Conservation (phyloP, 345 rosid species). For the Eucalyptus camaldulensis region DNA sequence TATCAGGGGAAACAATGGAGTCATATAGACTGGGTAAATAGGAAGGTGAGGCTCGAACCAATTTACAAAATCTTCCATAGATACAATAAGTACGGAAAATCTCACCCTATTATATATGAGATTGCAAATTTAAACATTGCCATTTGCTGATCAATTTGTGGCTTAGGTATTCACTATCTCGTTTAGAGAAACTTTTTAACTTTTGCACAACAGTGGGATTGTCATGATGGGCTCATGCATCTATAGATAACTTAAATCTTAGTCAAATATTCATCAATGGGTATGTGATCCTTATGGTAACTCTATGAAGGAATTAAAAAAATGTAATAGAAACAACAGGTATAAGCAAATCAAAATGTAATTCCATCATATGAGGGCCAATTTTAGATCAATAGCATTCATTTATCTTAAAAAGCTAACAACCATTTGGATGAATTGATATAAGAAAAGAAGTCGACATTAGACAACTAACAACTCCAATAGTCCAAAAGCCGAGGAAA, state of each 20-base stretch:
- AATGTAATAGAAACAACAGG: not conserved
- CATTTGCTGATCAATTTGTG: not conserved
- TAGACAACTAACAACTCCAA: not conserved
- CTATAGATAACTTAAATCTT: rapidly evolving
- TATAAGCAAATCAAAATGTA: not conserved
- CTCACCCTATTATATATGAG: not conserved
- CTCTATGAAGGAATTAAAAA: rapidly evolving
- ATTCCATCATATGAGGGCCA: not conserved
- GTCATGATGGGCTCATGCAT: not conserved
- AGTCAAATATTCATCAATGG: rapidly evolving
- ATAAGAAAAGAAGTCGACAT: not conserved
- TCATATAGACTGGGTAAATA: not conserved
- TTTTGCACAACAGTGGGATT: rapidly evolving
- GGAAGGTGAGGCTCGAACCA: not conserved
- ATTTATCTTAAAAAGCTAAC: not conserved
- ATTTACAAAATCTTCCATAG: not conserved
- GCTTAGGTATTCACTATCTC: not conserved
- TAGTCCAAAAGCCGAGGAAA: not conserved
- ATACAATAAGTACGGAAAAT: not conserved
- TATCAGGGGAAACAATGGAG: not conserved
- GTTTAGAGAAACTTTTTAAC: not conserved
- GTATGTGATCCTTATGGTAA: rapidly evolving
- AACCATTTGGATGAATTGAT: not conserved
- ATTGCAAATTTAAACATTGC: rapidly evolving
- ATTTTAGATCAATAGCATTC: not conserved